Evolutionary conservation across 106 monocot genomes (phyloP).

Genomic region (Gastrodia elata): DNA sequence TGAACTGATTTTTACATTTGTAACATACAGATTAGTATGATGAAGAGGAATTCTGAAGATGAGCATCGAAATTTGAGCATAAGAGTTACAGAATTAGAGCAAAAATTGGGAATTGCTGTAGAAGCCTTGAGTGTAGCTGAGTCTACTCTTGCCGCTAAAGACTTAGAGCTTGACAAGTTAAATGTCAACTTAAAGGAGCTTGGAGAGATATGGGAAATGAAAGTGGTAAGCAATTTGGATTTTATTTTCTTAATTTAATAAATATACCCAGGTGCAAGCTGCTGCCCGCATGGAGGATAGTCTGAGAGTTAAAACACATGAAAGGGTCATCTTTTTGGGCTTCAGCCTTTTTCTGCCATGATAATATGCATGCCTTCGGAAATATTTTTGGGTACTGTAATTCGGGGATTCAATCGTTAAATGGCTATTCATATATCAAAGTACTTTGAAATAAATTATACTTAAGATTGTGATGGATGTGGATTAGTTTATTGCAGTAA

Average conservation of each 20-base stretch:
- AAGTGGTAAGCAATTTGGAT: constrained; percentile 37
- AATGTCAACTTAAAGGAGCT: constrained; percentile 66
- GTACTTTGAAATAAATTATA: too few species aligned
- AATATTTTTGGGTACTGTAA: background rate
- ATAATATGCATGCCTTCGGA: background rate
- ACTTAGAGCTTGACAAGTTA: constrained; percentile 43
- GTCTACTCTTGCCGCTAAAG: constrained; percentile 47
- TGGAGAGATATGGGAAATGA: constrained; percentile 84
- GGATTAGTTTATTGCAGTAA: too few species aligned
- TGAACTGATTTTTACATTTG: background rate
- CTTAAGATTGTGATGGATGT: too few species aligned
- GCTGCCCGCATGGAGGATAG: background rate
- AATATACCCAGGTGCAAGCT: too few species aligned
- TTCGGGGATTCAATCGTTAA: too few species aligned
- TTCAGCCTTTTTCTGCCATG: background rate
- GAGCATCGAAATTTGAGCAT: constrained; percentile 38
- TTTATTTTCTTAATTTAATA: background rate
- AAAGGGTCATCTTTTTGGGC: background rate
- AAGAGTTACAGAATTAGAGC: constrained; percentile 49
- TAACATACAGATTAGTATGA: constrained; percentile 29
- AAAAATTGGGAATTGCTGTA: constrained; percentile 32
- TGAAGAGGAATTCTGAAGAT: constrained; percentile 49
- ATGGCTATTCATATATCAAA: too few species aligned
- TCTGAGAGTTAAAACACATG: background rate
- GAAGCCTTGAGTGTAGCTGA: constrained; percentile 43